Evolutionary conservation across 1,139 yeast species (phyloP), one percentile per base, ranked within the genome.

Genomic region (Arxiozyma heterogenica): DNA sequence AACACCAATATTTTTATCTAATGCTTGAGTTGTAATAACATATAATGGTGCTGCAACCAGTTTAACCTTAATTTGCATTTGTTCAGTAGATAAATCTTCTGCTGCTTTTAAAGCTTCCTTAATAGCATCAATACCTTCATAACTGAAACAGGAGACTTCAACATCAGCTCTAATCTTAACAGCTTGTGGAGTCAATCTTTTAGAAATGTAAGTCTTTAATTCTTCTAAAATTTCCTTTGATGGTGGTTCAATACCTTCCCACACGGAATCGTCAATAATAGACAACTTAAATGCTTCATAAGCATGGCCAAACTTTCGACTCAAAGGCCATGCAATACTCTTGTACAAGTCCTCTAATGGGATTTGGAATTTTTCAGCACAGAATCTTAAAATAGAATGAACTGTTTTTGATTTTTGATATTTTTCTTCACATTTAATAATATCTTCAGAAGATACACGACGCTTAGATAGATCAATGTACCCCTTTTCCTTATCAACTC

Each of bases 401-500:
- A 94, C 97, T 43, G 98, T 95, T 75, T 93, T 93, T 60, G 96
- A 86, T 75, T 91, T 93, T 75, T 89, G 93, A 75, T 88, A 93
- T 74, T 95, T 84, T 75, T 93, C 99, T 74, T 93, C 98, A 78
- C 98, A 94, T 73, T 89, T 90, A 66, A 86, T 84, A 62, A 94
- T 93, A 72, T 94, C 99, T 75, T 94, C 98, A 44, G 97, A 84
- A n/a, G 95, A 86, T 54, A 93, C 99, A 73, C 96, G 84, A 81
- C 98, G 91, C 74, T 93, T 93, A 57, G 98, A 91, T 70, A 93
- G 79, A 75, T 93, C 99, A 71, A 93, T 93, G 74, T 93, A 93
- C 52, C 97, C 99, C 74, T 93, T 93, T 73, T 94, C 98, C 73
- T 90, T 91, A 75, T 93, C 99, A 59, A 93, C 98, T 78, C 99